Conservation (phyloP, 176 grass and related monocot genomes). For the Aegilops bicornis region DNA sequence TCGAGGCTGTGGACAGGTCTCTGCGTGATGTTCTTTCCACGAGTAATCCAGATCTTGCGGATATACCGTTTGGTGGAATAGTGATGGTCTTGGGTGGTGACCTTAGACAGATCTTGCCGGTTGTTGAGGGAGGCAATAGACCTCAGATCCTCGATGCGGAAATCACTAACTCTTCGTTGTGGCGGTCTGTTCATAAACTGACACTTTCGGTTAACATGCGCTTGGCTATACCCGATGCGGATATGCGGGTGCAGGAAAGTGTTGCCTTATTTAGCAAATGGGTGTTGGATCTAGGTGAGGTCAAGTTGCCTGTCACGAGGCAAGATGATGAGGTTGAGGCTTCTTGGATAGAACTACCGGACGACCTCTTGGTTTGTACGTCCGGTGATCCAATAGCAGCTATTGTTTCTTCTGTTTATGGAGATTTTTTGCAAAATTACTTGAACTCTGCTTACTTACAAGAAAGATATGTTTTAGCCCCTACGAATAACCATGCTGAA, state of each 20-base stretch:
- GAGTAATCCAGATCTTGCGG: not conserved
- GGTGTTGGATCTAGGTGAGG: not conserved
- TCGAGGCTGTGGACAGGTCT: not conserved
- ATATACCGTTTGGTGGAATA: not conserved
- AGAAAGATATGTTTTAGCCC: no score
- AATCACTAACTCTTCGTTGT: not conserved
- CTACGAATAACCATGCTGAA: no score
- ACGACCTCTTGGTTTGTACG: no score
- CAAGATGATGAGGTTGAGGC: no score
- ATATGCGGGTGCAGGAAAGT: rapidly evolving
- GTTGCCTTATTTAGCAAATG: not conserved
- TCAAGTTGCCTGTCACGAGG: no score
- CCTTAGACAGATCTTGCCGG: not conserved
- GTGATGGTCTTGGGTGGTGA: not conserved
- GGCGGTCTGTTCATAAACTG: not conserved
- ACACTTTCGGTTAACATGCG: not conserved
- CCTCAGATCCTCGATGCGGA: not conserved
- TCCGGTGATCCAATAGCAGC: no score
- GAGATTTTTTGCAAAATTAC: no score
- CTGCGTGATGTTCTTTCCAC: not conserved
- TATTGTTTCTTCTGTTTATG: no score
- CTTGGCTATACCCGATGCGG: not conserved
- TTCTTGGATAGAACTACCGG: no score
- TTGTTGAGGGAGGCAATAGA: not conserved
- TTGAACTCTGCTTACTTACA: no score